A percentile compares a stretch with the other conserved stretches of the same genome.
These are phyloP conservation scores for Starmera dryadoides DNA, from an alignment of 805 yeast genomes.

Conservation along the genomic window DNA sequence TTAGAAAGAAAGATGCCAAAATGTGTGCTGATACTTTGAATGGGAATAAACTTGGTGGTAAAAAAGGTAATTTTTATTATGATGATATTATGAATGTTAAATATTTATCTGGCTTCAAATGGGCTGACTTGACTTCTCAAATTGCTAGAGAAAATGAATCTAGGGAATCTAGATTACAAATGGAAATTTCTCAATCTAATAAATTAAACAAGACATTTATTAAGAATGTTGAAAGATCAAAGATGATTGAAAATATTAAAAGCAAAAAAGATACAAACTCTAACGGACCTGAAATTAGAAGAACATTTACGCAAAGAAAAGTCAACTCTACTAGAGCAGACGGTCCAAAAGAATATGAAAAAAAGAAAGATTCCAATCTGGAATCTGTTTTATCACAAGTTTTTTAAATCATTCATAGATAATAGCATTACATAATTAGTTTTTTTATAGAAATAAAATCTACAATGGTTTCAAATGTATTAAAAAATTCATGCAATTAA, in stretches of 20 bases:
- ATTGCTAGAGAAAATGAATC: constrained; percentile 85
- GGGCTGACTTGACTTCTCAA: constrained; percentile 92
- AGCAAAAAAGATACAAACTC: constrained; percentile 20
- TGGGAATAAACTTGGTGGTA: constrained; percentile 88
- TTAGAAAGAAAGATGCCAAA: constrained; percentile 79
- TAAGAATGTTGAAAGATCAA: constrained; percentile 77
- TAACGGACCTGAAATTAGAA: constrained; percentile 33
- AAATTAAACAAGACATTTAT: constrained; percentile 80
- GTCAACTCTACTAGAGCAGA: constrained; percentile 62
- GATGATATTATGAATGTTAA: constrained; percentile 92
- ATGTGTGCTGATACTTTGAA: constrained; percentile 80
- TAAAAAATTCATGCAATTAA: too few relatives aligned
- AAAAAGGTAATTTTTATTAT: constrained; percentile 81
- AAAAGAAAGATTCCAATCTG: constrained; percentile 31
- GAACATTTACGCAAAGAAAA: constrained; percentile 65
- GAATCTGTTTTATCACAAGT: constrained; percentile 25
- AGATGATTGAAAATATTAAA: constrained; percentile 64
- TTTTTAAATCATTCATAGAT: constrained; percentile 7
- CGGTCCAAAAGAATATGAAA: constrained; percentile 42
- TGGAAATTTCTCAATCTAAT: constrained; percentile 85
- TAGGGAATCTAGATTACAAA: constrained; percentile 78
- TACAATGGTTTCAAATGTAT: too few relatives aligned
- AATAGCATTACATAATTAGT: too few relatives aligned
- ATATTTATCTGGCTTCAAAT: constrained; percentile 86
- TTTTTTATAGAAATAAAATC: too few relatives aligned